phyloP scores from a whole-genome alignment of 768 basidiomycete species.

The Mycena filopes region DNA sequence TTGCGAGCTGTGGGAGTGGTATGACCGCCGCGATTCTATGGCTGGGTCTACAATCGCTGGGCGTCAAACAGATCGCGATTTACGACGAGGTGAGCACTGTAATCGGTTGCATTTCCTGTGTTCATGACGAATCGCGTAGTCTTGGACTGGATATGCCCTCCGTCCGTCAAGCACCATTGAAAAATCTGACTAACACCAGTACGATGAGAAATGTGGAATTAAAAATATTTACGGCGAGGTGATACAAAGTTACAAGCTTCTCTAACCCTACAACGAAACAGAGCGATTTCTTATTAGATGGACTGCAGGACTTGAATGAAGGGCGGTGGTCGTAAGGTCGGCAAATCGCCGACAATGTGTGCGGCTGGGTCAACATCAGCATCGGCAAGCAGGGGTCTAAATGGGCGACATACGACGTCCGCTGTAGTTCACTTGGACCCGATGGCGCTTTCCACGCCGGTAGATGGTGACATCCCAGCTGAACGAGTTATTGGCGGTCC shows the following conservation, averaged over 20 bases:
- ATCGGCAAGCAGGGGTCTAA: neutral
- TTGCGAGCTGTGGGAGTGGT: slow-evolving; percentile 91
- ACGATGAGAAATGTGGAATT: slow-evolving; percentile 22
- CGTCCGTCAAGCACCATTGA: slow-evolving; percentile 79
- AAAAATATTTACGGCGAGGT: slow-evolving; percentile 3
- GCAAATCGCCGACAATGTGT: slow-evolving; percentile 59
- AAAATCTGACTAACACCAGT: slow-evolving; percentile 48
- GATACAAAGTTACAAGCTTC: slow-evolving; percentile 16
- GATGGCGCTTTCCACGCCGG: slow-evolving; percentile 69
- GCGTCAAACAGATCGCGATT: slow-evolving; percentile 69
- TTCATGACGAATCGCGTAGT: slow-evolving; percentile 57
- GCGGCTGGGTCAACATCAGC: slow-evolving; percentile 54
- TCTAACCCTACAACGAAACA: neutral
- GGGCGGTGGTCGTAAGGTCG: slow-evolving; percentile 63
- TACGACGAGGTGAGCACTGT: slow-evolving; percentile 86
- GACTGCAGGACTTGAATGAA: slow-evolving; percentile 72
- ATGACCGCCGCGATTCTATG: slow-evolving; percentile 98
- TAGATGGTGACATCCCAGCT: slow-evolving; percentile 78
- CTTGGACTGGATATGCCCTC: slow-evolving; percentile 94
- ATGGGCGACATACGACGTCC: slow-evolving; percentile 61
- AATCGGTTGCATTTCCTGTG: neutral
- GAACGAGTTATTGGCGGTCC: slow-evolving; percentile 19
- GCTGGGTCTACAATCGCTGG: slow-evolving; percentile 86
- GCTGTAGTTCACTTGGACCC: slow-evolving; percentile 76
- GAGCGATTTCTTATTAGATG: slow-evolving; percentile 30